Evolutionary conservation across 495 filamentous ascomycete genomes (phyloP).

Genomic region (Daldinia grandis): DNA sequence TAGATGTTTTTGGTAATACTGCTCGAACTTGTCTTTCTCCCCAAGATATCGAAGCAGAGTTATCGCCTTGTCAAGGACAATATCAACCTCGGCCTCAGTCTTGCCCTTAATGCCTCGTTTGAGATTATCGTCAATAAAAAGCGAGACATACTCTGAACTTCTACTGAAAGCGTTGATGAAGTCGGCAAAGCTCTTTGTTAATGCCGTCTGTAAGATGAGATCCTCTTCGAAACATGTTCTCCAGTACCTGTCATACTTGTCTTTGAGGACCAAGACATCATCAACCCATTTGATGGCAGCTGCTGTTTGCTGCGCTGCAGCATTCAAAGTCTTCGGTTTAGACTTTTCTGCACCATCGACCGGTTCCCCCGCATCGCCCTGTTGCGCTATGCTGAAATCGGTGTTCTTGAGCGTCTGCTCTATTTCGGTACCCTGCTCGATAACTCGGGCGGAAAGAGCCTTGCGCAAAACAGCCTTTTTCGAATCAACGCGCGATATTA

Average conservation of each 20-base stretch:
- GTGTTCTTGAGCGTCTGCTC: slow-evolving; percentile 70
- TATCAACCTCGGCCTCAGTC: slow-evolving; percentile 89
- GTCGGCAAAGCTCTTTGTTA: slow-evolving; percentile 83
- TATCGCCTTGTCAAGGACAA: slow-evolving; percentile 88
- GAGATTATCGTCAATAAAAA: slow-evolving; percentile 97
- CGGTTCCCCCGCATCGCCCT: slow-evolving; percentile 55
- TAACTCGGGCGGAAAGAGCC: slow-evolving; percentile 75
- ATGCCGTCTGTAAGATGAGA: slow-evolving; percentile 77
- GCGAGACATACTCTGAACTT: slow-evolving; percentile 89
- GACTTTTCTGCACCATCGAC: slow-evolving; percentile 58
- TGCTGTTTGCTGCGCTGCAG: slow-evolving; percentile 67
- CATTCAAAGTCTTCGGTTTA: slow-evolving; percentile 51
- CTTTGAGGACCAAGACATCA: slow-evolving; percentile 83
- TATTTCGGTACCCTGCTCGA: slow-evolving; percentile 81
- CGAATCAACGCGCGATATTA: slow-evolving; percentile 79
- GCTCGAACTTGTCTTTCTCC: slow-evolving; percentile 95
- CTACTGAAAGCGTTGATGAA: slow-evolving; percentile 89
- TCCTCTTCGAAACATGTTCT: slow-evolving; percentile 73
- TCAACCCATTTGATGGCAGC: slow-evolving; percentile 96
- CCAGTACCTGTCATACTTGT: slow-evolving; percentile 87
- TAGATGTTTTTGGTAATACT: slow-evolving; percentile 98
- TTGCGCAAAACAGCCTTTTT: slow-evolving; percentile 75
- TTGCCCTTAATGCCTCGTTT: slow-evolving; percentile 94
- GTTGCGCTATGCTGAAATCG: slow-evolving; percentile 55
- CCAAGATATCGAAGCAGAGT: slow-evolving; percentile 83